phyloP scores from a whole-genome alignment of 2,329 filamentous ascomycete genomes.

The Botryosphaeria dothidea region DNA sequence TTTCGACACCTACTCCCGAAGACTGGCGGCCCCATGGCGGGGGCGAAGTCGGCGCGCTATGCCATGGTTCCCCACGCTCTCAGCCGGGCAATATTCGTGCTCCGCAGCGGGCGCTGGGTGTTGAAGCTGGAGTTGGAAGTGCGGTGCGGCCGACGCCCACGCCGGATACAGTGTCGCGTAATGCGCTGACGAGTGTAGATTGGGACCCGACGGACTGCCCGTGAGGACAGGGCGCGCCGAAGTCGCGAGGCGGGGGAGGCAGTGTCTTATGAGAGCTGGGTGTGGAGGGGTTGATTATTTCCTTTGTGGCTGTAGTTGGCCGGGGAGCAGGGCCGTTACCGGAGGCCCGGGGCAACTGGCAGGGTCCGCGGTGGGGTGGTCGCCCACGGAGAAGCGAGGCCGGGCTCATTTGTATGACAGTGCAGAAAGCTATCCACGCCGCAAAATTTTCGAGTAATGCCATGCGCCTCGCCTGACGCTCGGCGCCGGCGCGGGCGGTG shows the following conservation, averaged over 20 bases:
- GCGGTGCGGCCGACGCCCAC: conserved; percentile 3
- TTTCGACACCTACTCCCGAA: not conserved
- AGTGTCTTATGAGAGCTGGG: not conserved
- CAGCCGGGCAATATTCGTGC: conserved; percentile 12
- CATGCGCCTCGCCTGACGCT: conserved; percentile 17
- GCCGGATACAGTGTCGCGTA: conserved; percentile 2
- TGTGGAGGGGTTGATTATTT: not conserved
- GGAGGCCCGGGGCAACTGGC: conserved; percentile 2
- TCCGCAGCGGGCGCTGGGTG: conserved; percentile 8
- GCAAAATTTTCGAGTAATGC: conserved; percentile 11
- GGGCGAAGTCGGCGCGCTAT: not conserved
- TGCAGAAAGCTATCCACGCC: conserved; percentile 7
- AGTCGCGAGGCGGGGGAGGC: not conserved
- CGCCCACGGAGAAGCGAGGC: conserved; percentile 11
- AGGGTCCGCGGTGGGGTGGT: conserved; percentile 9
- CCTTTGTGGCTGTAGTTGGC: not conserved
- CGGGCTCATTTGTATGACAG: conserved; percentile 13
- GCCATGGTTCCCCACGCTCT: conserved; percentile 13
- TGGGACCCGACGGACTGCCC: conserved; percentile 50
- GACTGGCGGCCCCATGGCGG: not conserved
- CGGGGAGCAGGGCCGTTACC: conserved; percentile 9
- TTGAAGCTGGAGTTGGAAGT: conserved; percentile 5
- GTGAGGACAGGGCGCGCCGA: conserved; percentile 23
- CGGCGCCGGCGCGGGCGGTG: conserved; percentile 10
- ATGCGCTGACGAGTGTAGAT: conserved; percentile 30